These are phyloP conservation scores for Cladosporium sp. DNA, from an alignment of 2,329 filamentous ascomycete genomes.

Conservation along the genomic window DNA sequence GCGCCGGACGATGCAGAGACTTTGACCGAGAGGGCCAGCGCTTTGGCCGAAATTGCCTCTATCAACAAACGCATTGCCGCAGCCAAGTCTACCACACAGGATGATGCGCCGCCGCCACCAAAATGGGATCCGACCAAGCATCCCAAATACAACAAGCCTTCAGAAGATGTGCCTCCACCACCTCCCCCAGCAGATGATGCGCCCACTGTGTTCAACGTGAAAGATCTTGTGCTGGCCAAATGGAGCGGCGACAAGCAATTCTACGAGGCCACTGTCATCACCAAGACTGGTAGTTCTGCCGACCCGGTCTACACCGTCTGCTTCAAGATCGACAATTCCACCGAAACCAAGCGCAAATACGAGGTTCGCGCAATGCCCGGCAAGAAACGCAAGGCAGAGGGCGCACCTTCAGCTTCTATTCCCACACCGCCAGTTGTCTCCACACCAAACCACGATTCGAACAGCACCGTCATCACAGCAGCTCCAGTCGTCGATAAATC, in stretches of 20 bases:
- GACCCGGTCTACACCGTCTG: constrained; percentile 92
- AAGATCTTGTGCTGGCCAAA: constrained; percentile 86
- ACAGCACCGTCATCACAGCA: constrained; percentile 63
- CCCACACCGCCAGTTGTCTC: constrained; percentile 43
- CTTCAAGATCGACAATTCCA: constrained; percentile 84
- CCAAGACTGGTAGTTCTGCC: constrained; percentile 87
- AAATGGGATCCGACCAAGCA: constrained; percentile 59
- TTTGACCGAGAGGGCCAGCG: constrained; percentile 73
- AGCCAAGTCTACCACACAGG: constrained; percentile 48
- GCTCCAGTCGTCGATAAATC: constrained; percentile 68
- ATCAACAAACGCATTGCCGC: constrained; percentile 80
- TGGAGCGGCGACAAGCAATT: constrained; percentile 91
- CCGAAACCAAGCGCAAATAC: constrained; percentile 75
- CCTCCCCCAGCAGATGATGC: constrained; percentile 38
- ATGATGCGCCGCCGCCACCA: constrained; percentile 30
- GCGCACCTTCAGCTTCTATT: constrained; percentile 55
- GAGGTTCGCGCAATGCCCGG: constrained; percentile 73
- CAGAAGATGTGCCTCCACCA: constrained; percentile 33
- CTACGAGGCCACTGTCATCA: constrained; percentile 90
- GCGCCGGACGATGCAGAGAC: constrained; percentile 81
- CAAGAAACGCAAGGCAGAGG: constrained; percentile 76
- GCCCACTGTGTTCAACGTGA: constrained; percentile 71
- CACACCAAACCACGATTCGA: constrained; percentile 38
- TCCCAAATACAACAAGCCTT: constrained; percentile 63
- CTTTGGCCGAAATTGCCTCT: constrained; percentile 77